Percentiles rank a stretch among this genome's conserved stretches.
Evolutionary conservation across 352 stramenopile species (phyloP).

Genomic region (Peronospora destructor): DNA sequence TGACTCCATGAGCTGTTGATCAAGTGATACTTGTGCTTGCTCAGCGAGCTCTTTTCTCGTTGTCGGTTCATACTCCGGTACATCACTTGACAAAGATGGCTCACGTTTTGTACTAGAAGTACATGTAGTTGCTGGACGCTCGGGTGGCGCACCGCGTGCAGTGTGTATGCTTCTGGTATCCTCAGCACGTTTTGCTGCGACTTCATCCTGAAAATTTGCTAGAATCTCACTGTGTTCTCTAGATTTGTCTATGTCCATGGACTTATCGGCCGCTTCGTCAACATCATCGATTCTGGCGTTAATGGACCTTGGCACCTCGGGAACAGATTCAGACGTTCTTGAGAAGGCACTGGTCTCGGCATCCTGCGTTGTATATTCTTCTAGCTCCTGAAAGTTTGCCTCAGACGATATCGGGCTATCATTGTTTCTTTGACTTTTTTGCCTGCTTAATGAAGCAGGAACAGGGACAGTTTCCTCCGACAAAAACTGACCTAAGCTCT

Average conservation of each 20-base stretch:
- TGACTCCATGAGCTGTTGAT: slow-evolving; percentile 4
- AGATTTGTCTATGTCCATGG: not conserved
- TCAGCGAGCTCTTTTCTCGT: slow-evolving; percentile 7
- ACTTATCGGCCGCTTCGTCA: not conserved
- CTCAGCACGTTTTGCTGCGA: not conserved
- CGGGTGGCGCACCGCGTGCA: not conserved
- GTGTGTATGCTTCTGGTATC: not conserved
- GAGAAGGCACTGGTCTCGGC: not conserved
- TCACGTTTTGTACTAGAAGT: slow-evolving; percentile 9
- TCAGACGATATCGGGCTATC: slow-evolving; percentile 3
- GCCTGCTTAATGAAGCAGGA: slow-evolving; percentile 2
- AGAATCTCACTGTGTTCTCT: not conserved
- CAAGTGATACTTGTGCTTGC: slow-evolving; percentile 5
- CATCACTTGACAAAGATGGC: slow-evolving; percentile 13
- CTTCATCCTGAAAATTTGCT: not conserved
- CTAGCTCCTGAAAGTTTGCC: not conserved
- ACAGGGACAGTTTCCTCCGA: not conserved
- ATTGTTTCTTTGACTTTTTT: slow-evolving; percentile 7
- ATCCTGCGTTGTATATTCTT: not conserved
- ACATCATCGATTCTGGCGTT: not conserved
- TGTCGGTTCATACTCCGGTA: slow-evolving; percentile 5
- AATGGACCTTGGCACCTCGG: not conserved
- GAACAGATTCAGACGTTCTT: not conserved
- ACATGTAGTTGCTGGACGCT: slow-evolving; percentile 1
- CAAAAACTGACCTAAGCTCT: slow-evolving; percentile 11